Conservation (phyloP, 1,284 basidiomycete species). For the Ceratorhiza oryzae-sativae region DNA sequence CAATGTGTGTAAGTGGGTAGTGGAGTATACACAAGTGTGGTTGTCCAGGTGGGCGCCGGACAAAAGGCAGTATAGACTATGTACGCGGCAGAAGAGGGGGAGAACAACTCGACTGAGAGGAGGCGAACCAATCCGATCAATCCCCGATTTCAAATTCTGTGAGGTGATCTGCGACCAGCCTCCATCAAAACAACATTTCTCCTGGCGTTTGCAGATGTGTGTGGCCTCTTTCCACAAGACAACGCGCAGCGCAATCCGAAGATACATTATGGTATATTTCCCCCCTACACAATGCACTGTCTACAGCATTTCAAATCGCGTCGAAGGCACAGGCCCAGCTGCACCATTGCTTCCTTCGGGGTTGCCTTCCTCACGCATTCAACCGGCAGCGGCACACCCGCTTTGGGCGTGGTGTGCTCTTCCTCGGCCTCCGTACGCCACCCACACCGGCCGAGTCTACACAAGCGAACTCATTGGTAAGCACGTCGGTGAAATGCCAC, state of each 20-base stretch:
- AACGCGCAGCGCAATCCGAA: too few relatives aligned
- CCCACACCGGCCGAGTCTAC: not conserved
- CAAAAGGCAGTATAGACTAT: conserved; percentile 19
- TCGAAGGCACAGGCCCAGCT: not conserved
- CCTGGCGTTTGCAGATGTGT: not conserved
- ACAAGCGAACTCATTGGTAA: not conserved
- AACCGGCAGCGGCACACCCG: not conserved
- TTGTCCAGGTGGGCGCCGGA: not conserved
- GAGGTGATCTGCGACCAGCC: conserved; percentile 45
- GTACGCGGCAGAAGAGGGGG: conserved; percentile 7
- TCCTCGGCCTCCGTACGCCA: not conserved
- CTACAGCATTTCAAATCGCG: not conserved
- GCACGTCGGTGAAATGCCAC: not conserved
- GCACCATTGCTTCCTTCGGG: not conserved
- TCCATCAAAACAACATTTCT: conserved; percentile 20
- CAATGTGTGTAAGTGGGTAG: not conserved
- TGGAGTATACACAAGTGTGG: not conserved
- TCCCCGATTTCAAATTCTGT: conserved; percentile 39
- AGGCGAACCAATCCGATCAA: conserved; percentile 6
- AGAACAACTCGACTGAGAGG: conserved; percentile 16
- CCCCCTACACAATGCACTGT: not conserved
- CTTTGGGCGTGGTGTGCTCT: not conserved
- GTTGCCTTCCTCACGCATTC: not conserved
- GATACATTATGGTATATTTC: not conserved
- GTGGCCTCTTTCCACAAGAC: too few relatives aligned